phyloP scores from a whole-genome alignment of 2,329 filamentous ascomycete genomes.

The Magnaporthiopsis poae region DNA sequence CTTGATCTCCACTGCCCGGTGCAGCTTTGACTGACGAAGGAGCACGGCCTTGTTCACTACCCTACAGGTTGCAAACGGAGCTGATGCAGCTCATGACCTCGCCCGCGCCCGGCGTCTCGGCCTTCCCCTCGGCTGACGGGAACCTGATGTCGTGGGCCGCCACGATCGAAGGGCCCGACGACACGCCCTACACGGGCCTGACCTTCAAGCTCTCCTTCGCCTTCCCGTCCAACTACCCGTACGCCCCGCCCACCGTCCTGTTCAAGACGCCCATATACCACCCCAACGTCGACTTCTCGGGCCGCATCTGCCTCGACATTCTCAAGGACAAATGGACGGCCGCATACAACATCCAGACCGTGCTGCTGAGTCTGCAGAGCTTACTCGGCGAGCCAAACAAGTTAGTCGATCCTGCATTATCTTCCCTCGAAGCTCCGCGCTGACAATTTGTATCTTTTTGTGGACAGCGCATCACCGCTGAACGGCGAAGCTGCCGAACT shows the following conservation, averaged over 20 bases:
- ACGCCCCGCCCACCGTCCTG: slow-evolving; percentile 77
- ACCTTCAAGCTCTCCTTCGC: slow-evolving; percentile 85
- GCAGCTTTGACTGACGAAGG: slow-evolving; percentile 8
- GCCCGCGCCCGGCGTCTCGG: slow-evolving; percentile 82
- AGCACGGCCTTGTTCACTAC: background rate
- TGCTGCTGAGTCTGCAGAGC: slow-evolving; percentile 87
- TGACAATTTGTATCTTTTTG: background rate
- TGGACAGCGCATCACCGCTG: slow-evolving; percentile 69
- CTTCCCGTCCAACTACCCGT: slow-evolving; percentile 89
- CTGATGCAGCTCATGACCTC: slow-evolving; percentile 98
- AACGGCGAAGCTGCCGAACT: slow-evolving; percentile 94
- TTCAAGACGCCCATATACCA: slow-evolving; percentile 99
- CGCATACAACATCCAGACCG: slow-evolving; percentile 90
- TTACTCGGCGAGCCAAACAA: slow-evolving; percentile 96
- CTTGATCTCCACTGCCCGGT: background rate
- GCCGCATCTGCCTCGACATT: slow-evolving; percentile 93
- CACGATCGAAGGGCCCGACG: slow-evolving; percentile 82
- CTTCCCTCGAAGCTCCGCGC: background rate
- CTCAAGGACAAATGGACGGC: slow-evolving; percentile 99
- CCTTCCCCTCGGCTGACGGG: slow-evolving; percentile 82
- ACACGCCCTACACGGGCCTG: slow-evolving; percentile 81
- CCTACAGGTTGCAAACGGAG: slow-evolving; percentile 76
- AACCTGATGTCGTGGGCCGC: slow-evolving; percentile 89
- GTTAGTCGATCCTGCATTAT: slow-evolving; percentile 43
- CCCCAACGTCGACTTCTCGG: slow-evolving; percentile 95